Evolutionary conservation across 169 alveolate genomes (phyloP).

Genomic region (Ichthyophthirius multifiliis): DNA sequence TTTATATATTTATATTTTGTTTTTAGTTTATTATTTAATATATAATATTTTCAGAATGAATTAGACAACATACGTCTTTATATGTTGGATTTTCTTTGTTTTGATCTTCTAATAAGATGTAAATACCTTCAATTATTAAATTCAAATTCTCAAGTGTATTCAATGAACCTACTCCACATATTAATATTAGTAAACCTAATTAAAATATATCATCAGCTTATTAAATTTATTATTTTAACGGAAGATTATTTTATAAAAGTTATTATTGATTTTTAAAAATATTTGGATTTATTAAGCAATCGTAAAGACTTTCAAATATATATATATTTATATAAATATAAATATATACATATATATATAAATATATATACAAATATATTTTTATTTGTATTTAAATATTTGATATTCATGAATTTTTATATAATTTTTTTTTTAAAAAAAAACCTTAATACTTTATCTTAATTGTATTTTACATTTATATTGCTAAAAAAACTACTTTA

Average conservation of each 20-base stretch:
- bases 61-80: conserved; percentile 13
- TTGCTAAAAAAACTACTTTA: background rate
- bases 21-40: conserved; percentile 7
- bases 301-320: conserved; percentile 2
- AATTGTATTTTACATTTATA: background rate
- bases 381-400: too few species aligned
- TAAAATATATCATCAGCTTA: conserved; percentile 26
- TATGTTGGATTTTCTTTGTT: conserved; percentile 3
- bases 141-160: conserved; percentile 21
- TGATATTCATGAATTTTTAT: too few species aligned
- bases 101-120: conserved; percentile 15
- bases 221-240: background rate
- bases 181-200: conserved; percentile 27
- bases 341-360: too few species aligned
- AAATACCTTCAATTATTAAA: conserved; percentile 14
- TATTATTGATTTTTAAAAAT: conserved; percentile 16
- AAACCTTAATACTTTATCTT: too few species aligned
- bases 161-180: conserved; percentile 39
- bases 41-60: conserved; percentile 26
- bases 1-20: background rate
- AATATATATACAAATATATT: too few species aligned
- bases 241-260: background rate
- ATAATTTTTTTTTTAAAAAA: too few species aligned
- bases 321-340: too few species aligned
- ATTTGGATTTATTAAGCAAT: conserved; percentile 24